A percentile compares a stretch with the other conserved stretches of the same genome.
phyloP scores from a whole-genome alignment of 2,329 filamentous ascomycete species.

The Blastomyces parvus region DNA sequence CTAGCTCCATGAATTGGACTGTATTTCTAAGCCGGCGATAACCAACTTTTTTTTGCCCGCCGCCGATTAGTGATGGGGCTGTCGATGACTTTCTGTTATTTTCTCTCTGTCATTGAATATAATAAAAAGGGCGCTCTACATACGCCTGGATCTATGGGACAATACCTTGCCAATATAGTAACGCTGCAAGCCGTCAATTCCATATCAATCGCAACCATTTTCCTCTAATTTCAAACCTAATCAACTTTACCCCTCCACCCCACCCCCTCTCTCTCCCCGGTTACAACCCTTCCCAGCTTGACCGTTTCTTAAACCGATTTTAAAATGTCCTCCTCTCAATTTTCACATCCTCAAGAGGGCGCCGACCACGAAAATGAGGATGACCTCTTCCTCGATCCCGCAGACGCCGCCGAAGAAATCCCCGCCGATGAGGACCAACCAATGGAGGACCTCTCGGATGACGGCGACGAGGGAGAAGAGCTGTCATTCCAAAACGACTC shows the following conservation, averaged over 20 bases:
- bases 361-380: constrained; percentile 52
- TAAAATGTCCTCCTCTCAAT: constrained; percentile 9
- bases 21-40: constrained; percentile 1
- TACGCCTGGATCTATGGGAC: neutral
- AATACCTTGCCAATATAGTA: neutral
- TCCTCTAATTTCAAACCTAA: neutral
- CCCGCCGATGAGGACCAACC: constrained; percentile 60
- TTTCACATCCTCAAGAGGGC: constrained; percentile 20
- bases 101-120: neutral
- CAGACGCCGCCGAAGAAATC: constrained; percentile 71
- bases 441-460: constrained; percentile 69
- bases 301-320: neutral
- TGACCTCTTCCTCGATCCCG: constrained; percentile 63
- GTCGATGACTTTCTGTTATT: neutral
- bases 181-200: neutral
- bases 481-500: constrained; percentile 85
- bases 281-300: neutral
- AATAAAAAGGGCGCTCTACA: neutral
- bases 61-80: neutral
- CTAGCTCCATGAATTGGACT: neutral
- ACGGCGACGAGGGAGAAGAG: constrained; percentile 51
- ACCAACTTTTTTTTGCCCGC: neutral
- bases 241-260: neutral
- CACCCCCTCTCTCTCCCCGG: neutral
- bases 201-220: neutral